Conservation (phyloP, 2,329 filamentous ascomycete genomes). For the Lachnellula suecica region DNA sequence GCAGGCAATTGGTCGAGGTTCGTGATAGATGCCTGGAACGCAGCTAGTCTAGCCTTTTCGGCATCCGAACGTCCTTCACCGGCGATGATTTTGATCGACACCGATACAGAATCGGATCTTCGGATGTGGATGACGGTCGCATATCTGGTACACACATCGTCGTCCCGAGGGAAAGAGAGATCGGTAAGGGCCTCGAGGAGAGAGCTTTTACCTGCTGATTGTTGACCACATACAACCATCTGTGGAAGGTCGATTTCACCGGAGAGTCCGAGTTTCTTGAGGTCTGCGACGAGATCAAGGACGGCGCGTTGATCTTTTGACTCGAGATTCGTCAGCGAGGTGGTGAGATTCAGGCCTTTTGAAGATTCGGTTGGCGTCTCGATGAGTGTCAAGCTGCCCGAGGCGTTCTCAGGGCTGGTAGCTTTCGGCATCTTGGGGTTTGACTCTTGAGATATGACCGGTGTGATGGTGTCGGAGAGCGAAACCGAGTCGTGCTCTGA, state of each 20-base stretch:
- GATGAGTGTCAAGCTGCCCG: not conserved
- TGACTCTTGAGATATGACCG: too few species aligned
- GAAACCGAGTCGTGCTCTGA: too few species aligned
- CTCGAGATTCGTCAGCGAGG: slow-evolving; percentile 28
- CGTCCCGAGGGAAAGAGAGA: slow-evolving; percentile 59
- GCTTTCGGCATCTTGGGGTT: not conserved
- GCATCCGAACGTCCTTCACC: slow-evolving; percentile 46
- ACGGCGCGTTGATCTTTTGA: slow-evolving; percentile 54
- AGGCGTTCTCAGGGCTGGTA: not conserved
- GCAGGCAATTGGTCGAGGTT: slow-evolving; percentile 28
- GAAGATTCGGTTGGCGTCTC: not conserved
- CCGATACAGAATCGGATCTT: slow-evolving; percentile 38
- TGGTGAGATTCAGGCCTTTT: not conserved
- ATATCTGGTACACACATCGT: slow-evolving; percentile 60
- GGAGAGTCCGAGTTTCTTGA: slow-evolving; percentile 53
- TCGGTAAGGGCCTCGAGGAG: slow-evolving; percentile 63
- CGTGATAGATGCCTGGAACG: slow-evolving; percentile 24
- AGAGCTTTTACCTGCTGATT: slow-evolving; percentile 64
- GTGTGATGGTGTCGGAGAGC: too few species aligned
- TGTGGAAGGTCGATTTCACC: slow-evolving; percentile 54
- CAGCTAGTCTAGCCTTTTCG: slow-evolving; percentile 46
- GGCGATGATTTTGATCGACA: slow-evolving; percentile 55
- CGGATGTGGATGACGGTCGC: slow-evolving; percentile 46
- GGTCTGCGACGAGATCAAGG: slow-evolving; percentile 55
- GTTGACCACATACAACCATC: slow-evolving; percentile 64